Percentiles rank a stretch among this genome's conserved stretches.
Evolutionary conservation across 2,329 filamentous ascomycete genomes (phyloP).

Genomic region (Ambrosiella beaveri): DNA sequence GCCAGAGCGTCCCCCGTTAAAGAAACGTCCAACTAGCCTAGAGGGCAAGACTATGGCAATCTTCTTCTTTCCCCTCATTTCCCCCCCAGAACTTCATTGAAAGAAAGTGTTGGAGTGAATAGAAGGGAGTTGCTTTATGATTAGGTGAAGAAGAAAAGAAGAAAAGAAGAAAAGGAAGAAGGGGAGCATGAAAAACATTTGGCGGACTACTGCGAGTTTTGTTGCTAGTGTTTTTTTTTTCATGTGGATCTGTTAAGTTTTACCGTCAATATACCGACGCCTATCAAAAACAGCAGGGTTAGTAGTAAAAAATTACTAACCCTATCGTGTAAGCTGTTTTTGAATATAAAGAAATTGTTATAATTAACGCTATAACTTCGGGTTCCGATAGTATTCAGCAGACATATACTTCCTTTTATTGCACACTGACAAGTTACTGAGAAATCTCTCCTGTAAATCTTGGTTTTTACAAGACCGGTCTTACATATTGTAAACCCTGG

Average conservation of each 20-base stretch:
- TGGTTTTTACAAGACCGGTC: too few relatives aligned
- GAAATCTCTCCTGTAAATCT: too few relatives aligned
- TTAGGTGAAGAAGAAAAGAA: slow-evolving; percentile 22
- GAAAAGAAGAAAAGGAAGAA: slow-evolving; percentile 17
- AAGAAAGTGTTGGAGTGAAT: slow-evolving; percentile 49
- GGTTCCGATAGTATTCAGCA: background rate
- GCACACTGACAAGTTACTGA: too few relatives aligned
- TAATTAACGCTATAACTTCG: background rate
- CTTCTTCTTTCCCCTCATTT: slow-evolving; percentile 50
- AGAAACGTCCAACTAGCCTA: slow-evolving; percentile 21
- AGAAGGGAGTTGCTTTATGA: slow-evolving; percentile 29
- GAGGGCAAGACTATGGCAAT: slow-evolving; percentile 28
- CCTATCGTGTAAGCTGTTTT: background rate
- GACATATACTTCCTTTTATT: background rate
- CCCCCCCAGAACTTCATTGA: slow-evolving; percentile 46
- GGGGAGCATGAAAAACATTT: slow-evolving; percentile 7
- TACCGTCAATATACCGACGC: background rate
- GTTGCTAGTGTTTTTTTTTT: slow-evolving; percentile 5
- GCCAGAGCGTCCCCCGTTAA: slow-evolving; percentile 2
- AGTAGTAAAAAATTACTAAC: background rate
- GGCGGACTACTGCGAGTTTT: background rate
- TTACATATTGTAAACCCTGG: too few relatives aligned
- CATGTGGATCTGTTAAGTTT: background rate
- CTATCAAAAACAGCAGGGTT: background rate
- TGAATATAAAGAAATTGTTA: too few relatives aligned